phyloP scores from a whole-genome alignment of 2,329 filamentous ascomycete species.

The Arthrobotrys sinensis region DNA sequence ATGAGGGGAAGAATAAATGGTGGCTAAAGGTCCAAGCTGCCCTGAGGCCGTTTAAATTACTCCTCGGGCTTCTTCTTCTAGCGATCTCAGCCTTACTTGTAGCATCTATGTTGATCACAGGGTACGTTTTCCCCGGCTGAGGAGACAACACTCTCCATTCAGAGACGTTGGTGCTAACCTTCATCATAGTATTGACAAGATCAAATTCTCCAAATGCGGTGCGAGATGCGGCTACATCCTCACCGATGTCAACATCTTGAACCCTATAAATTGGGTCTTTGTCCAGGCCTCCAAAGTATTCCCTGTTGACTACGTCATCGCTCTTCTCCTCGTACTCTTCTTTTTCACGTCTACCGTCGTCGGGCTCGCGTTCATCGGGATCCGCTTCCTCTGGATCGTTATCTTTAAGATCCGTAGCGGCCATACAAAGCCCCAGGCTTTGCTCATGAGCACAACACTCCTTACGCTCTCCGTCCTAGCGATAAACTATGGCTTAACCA shows the following conservation, averaged over 20 bases:
- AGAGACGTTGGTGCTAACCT: neutral
- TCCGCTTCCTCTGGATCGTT: constrained; percentile 94
- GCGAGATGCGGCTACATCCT: constrained; percentile 92
- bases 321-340: constrained; percentile 85
- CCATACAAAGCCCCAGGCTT: constrained; percentile 89
- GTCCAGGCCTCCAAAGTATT: constrained; percentile 86
- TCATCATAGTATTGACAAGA: constrained; percentile 82
- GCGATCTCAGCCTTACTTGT: constrained; percentile 82
- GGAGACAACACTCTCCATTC: neutral
- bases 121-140: constrained; percentile 15
- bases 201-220: constrained; percentile 94
- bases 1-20: constrained; percentile 80
- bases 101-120: constrained; percentile 93
- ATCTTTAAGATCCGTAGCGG: constrained; percentile 93
- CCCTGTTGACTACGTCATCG: constrained; percentile 91
- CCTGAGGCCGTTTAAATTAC: constrained; percentile 88
- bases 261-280: constrained; percentile 92
- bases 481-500: constrained; percentile 91
- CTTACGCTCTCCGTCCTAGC: constrained; percentile 90
- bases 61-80: constrained; percentile 85
- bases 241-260: constrained; percentile 89
- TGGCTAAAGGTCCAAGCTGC: constrained; percentile 87
- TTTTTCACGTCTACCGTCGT: constrained; percentile 91
- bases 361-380: constrained; percentile 87
- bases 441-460: constrained; percentile 91